Base-by-base conservation (phyloP, 139 green algal genomes). In the Limnomonas spitsbergensis region DNA sequence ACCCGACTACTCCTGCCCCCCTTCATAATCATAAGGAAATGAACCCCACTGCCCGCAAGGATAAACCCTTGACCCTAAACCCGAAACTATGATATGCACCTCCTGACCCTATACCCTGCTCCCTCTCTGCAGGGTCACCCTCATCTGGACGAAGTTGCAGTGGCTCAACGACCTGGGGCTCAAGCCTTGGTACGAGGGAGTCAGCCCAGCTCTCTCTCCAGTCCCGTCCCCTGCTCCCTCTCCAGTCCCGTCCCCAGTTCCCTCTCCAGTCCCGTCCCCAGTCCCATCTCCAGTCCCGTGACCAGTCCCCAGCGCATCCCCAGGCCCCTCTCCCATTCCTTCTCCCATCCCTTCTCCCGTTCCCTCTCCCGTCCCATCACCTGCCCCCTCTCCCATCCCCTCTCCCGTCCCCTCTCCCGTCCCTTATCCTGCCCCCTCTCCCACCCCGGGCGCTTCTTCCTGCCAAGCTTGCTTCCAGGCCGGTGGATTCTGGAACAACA, bases 131-230 rank as follows among this genome's bases (percentile, higher is more conserved):
- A 61, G 82, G 82, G n/a, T 75, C 36, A 82, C 38, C 1, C 56
- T 87, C 20, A 69, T 84, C 35, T 83, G 79, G 82, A 40, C 40
- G 14, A 87, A 87, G 69, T 26, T 87, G 6, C 34, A 68, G 9
- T 87, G 42, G 38, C 42, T 86, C 3, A 6, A 77, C 40, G 86
- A 66, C 24, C 32, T 85, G 24, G 83, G 82, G 27, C 47, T 83
- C 3, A 85, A 32, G 4, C 87, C 88, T 1, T 83, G 78, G 78
- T 83, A 76, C 24, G 47, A 29, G 14, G 47, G 47, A 61, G 47
- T 20, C 14, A 72, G 27, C 27, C 29, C 61, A 20, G 61, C 27
- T 34, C 29, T 20, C 26, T 7, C 61, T 24, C 27, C 61, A 39
- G 26, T 20, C 9, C 61, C 61, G 9, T 36, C 26, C 7, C 61